Evolutionary conservation across 2,329 filamentous ascomycete species (phyloP).

Genomic region (Fusarium incarnatum): DNA sequence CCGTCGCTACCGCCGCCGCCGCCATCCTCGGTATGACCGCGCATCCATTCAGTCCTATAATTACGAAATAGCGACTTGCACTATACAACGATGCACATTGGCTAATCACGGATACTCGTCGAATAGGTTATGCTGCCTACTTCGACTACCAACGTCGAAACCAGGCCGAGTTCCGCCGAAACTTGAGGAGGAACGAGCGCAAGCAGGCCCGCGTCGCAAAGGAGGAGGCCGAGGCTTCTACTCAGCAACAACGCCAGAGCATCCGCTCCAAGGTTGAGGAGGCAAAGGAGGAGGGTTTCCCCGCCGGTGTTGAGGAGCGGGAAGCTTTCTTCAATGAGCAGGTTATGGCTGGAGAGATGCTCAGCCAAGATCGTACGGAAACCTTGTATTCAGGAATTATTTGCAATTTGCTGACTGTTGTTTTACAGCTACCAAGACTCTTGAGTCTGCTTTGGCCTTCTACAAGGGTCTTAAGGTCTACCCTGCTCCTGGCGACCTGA

Average conservation of each 20-base stretch:
- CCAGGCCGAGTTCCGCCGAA: slow-evolving; percentile 73
- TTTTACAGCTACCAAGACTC: slow-evolving; percentile 68
- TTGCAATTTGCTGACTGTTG: slow-evolving; percentile 26
- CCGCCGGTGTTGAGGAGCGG: slow-evolving; percentile 88
- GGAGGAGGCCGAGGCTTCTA: slow-evolving; percentile 75
- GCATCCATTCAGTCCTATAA: neutral
- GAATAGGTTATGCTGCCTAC: slow-evolving; percentile 73
- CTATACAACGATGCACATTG: slow-evolving; percentile 10
- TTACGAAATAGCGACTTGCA: neutral
- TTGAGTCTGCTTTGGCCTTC: slow-evolving; percentile 93
- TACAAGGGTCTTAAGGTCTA: slow-evolving; percentile 99
- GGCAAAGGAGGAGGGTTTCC: slow-evolving; percentile 92
- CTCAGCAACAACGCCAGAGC: slow-evolving; percentile 74
- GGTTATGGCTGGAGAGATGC: slow-evolving; percentile 86
- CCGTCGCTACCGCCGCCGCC: slow-evolving; percentile 70
- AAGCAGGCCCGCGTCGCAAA: slow-evolving; percentile 77
- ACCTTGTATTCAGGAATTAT: neutral
- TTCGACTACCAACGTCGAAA: slow-evolving; percentile 76
- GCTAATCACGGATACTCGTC: slow-evolving; percentile 31
- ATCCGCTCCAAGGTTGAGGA: slow-evolving; percentile 82
- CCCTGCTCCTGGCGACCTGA: slow-evolving; percentile 90
- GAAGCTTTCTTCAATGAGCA: slow-evolving; percentile 98
- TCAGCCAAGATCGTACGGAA: slow-evolving; percentile 82
- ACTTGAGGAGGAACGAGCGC: slow-evolving; percentile 80
- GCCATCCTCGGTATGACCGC: slow-evolving; percentile 66